Conservation (phyloP, 1,284 basidiomycete genomes). For the Moesziomyces antarcticus region DNA sequence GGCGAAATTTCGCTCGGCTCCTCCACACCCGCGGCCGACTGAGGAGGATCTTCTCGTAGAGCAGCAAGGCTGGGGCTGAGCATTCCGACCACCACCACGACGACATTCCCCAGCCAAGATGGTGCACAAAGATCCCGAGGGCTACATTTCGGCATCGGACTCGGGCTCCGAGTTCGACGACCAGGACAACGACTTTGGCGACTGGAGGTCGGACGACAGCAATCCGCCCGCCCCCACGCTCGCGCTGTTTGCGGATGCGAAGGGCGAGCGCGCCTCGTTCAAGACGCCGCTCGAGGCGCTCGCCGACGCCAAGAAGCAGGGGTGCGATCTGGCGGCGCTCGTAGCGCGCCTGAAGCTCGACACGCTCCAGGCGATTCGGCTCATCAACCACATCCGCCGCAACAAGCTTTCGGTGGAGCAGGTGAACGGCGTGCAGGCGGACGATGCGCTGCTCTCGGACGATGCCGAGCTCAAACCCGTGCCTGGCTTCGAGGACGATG, state of each 20-base stretch:
- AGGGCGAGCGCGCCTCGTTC: constrained; percentile 31
- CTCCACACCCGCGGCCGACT: background rate
- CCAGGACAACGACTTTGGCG: constrained; percentile 50
- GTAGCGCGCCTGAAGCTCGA: constrained; percentile 51
- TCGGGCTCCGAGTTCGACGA: constrained; percentile 36
- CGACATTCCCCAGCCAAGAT: constrained; percentile 11
- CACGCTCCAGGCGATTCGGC: constrained; percentile 60
- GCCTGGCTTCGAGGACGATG: constrained; percentile 61
- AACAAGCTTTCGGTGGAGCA: constrained; percentile 20
- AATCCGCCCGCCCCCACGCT: constrained; percentile 23
- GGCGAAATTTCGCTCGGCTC: background rate
- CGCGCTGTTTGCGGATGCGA: constrained; percentile 23
- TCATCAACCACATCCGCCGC: constrained; percentile 63
- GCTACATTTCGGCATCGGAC: constrained; percentile 22
- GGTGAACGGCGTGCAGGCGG: constrained; percentile 3
- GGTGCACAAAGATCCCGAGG: constrained; percentile 42
- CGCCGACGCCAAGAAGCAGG: constrained; percentile 42
- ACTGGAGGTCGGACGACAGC: constrained; percentile 30
- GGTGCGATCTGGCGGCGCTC: constrained; percentile 56
- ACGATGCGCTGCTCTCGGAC: constrained; percentile 42
- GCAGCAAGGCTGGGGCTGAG: too few species aligned
- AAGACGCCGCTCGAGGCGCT: constrained; percentile 49
- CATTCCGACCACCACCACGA: background rate
- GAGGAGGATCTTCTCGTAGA: too few species aligned
- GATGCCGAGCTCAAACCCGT: constrained; percentile 64